Percentiles rank a stretch among this genome's conserved stretches.
Evolutionary conservation across 2,329 filamentous ascomycete species (phyloP).

Genomic region (Stachybotrys chlorohalonatus): DNA sequence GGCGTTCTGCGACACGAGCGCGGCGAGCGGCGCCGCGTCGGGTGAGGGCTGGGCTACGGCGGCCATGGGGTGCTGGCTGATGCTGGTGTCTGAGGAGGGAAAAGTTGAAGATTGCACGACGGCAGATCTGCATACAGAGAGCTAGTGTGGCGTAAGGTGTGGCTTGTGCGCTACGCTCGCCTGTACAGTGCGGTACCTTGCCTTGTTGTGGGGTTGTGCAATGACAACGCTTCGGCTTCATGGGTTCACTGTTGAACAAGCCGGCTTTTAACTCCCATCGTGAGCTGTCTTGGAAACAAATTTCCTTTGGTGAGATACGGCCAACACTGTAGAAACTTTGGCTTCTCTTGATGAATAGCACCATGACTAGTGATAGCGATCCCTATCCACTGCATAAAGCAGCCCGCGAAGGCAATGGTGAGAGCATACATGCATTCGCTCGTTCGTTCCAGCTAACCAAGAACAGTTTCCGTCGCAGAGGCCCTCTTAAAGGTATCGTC

Average conservation of each 20-base stretch:
- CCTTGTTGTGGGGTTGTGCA: background rate
- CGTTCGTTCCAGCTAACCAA: background rate
- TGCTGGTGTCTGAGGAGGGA: slow-evolving; percentile 4
- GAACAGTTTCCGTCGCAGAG: slow-evolving; percentile 8
- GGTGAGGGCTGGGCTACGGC: slow-evolving; percentile 18
- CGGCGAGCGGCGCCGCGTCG: slow-evolving; percentile 22
- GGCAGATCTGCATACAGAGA: background rate
- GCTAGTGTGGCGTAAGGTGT: background rate
- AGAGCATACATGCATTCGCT: background rate
- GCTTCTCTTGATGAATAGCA: too few relatives aligned
- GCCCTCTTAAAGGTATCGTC: slow-evolving; percentile 7
- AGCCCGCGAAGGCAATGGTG: background rate
- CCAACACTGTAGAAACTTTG: too few relatives aligned
- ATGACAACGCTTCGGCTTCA: background rate
- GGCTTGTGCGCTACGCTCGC: background rate
- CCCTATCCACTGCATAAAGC: background rate
- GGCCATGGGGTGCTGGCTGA: slow-evolving; percentile 20
- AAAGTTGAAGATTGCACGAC: slow-evolving; percentile 11
- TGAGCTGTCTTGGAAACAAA: too few relatives aligned
- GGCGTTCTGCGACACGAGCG: slow-evolving; percentile 25
- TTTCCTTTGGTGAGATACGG: too few relatives aligned
- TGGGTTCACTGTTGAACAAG: too few relatives aligned
- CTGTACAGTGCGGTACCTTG: background rate
- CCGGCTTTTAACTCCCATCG: too few relatives aligned
- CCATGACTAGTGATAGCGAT: background rate